These are phyloP conservation scores for Tuber microsphaerosporum DNA, from an alignment of 495 filamentous ascomycete genomes.

Conservation along the genomic window DNA sequence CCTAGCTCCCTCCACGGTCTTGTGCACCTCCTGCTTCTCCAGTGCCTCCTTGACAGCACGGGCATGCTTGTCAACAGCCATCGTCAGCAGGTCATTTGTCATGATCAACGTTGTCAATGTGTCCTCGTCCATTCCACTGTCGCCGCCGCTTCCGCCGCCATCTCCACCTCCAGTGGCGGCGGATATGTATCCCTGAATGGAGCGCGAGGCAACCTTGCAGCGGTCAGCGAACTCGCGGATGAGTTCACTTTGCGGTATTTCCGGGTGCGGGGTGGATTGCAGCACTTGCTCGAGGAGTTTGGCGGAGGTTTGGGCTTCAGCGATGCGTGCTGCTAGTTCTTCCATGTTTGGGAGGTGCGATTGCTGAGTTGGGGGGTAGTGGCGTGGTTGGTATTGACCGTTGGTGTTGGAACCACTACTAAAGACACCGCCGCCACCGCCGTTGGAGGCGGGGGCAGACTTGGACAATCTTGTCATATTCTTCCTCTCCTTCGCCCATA, in stretches of 20 bases:
- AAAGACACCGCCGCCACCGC: background rate
- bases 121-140: slow-evolving; percentile 59
- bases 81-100: slow-evolving; percentile 79
- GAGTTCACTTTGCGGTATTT: slow-evolving; percentile 73
- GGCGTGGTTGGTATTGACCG: slow-evolving; percentile 10
- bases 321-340: slow-evolving; percentile 77
- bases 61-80: slow-evolving; percentile 71
- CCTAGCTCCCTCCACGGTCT: slow-evolving; percentile 7
- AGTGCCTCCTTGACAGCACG: slow-evolving; percentile 70
- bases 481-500: slow-evolving; percentile 87
- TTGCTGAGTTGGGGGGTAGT: slow-evolving; percentile 41
- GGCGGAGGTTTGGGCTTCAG: slow-evolving; percentile 82
- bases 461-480: slow-evolving; percentile 46
- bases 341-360: slow-evolving; percentile 60
- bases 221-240: slow-evolving; percentile 88
- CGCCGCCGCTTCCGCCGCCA: slow-evolving; percentile 49
- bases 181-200: slow-evolving; percentile 76
- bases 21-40: slow-evolving; percentile 36
- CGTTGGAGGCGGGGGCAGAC: slow-evolving; percentile 4
- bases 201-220: slow-evolving; percentile 67
- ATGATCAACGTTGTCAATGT: slow-evolving; percentile 89
- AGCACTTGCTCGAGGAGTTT: slow-evolving; percentile 85
- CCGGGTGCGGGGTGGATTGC: slow-evolving; percentile 67
- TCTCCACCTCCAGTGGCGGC: slow-evolving; percentile 51
- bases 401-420: background rate